These are phyloP conservation scores for Fusarium verticillioides DNA, from an alignment of 2,329 filamentous ascomycete genomes.

Conservation along the genomic window DNA sequence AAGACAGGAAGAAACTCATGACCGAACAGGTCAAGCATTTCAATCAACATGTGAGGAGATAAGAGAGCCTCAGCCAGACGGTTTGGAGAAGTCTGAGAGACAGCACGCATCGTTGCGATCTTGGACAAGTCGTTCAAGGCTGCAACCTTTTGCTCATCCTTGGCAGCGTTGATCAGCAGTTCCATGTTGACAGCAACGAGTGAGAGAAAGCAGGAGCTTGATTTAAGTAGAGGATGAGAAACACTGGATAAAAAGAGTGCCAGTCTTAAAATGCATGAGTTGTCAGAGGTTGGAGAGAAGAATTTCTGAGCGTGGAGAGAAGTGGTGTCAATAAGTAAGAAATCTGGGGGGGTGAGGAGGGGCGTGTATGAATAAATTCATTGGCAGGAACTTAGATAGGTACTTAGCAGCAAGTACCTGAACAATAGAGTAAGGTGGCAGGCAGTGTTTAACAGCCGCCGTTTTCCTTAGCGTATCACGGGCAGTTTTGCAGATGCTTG, in stretches of 20 bases:
- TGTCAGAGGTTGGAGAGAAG: background rate
- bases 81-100: background rate
- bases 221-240: background rate
- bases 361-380: background rate
- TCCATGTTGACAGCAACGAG: background rate
- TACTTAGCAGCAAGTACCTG: background rate
- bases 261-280: background rate
- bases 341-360: background rate
- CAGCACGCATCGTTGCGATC: background rate
- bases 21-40: constrained; percentile 1
- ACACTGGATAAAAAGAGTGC: background rate
- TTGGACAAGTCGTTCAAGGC: background rate
- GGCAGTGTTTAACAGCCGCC: background rate
- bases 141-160: background rate
- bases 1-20: background rate
- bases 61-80: background rate
- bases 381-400: background rate
- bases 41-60: background rate
- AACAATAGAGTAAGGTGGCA: background rate
- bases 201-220: background rate
- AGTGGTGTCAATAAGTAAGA: background rate
- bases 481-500: background rate
- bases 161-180: background rate
- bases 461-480: background rate
- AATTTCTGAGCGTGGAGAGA: background rate